Evolutionary conservation across 2,329 filamentous ascomycete genomes (phyloP).

Genomic region (Phyllosticta paracitricarpa): DNA sequence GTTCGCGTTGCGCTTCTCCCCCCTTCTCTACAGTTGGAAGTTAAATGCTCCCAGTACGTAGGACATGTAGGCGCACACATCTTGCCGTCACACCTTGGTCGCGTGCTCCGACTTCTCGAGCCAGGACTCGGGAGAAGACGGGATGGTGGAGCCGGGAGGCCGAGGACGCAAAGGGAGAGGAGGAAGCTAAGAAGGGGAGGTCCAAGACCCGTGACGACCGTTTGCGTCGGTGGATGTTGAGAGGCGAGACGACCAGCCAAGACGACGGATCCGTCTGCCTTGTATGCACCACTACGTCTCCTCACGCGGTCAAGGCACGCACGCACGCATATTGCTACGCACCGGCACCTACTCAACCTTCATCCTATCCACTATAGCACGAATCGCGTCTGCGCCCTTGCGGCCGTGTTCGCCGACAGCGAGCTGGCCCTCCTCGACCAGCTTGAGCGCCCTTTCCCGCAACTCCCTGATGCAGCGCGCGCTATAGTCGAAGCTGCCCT

Average conservation of each 20-base stretch:
- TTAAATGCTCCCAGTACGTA: too few relatives aligned
- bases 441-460: constrained; percentile 31
- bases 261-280: neutral
- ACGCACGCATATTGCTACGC: neutral
- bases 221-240: neutral
- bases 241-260: neutral
- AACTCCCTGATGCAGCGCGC: constrained; percentile 45
- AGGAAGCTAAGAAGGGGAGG: too few relatives aligned
- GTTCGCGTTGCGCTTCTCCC: too few relatives aligned
- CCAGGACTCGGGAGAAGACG: too few relatives aligned
- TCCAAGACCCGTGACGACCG: neutral
- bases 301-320: neutral
- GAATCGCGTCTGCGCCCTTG: constrained; percentile 28
- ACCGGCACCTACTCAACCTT: constrained; percentile 4
- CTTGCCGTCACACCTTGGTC: too few relatives aligned
- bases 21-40: too few relatives aligned
- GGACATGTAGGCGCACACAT: too few relatives aligned
- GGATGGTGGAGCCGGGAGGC: too few relatives aligned
- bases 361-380: constrained; percentile 32
- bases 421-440: constrained; percentile 32
- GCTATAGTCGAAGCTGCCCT: constrained; percentile 83
- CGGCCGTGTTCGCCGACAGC: constrained; percentile 19
- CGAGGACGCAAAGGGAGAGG: too few relatives aligned
- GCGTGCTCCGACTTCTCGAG: too few relatives aligned
- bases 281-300: neutral